Evolutionary conservation across 1,284 basidiomycete genomes (phyloP).

Genomic region (Lentinus polychrous): DNA sequence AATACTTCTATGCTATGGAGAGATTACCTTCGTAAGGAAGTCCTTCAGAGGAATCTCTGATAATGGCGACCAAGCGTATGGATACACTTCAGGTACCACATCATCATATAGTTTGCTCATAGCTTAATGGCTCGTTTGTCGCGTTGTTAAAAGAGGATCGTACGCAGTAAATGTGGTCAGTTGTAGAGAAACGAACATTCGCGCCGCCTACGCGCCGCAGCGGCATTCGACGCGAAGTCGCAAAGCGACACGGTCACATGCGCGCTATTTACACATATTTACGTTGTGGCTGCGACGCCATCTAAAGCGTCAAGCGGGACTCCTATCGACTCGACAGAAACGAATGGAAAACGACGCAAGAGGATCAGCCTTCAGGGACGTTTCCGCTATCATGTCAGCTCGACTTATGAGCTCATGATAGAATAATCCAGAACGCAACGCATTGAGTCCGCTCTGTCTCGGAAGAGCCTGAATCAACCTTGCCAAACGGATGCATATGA

Average conservation of each 20-base stretch:
- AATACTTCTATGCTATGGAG: neutral
- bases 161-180: too few relatives aligned
- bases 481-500: too few relatives aligned
- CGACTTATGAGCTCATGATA: too few relatives aligned
- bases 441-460: too few relatives aligned
- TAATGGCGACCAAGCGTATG: conserved; percentile 37
- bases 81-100: conserved; percentile 24
- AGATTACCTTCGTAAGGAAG: conserved; percentile 40
- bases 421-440: too few relatives aligned
- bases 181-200: too few relatives aligned
- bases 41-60: conserved; percentile 34
- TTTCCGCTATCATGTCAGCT: too few relatives aligned
- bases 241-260: conserved; percentile 2
- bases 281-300: conserved; percentile 5
- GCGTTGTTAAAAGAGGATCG: too few relatives aligned
- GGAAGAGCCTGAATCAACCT: too few relatives aligned
- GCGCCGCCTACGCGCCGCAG: conserved; percentile 4
- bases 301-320: neutral
- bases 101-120: conserved; percentile 16
- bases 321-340: neutral
- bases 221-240: neutral
- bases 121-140: neutral
- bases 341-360: too few relatives aligned
- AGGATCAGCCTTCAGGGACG: too few relatives aligned
- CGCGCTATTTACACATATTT: conserved; percentile 13